Base-by-base conservation (phyloP, 2,329 filamentous ascomycete genomes). In the Cordyceps fumosorosea region DNA sequence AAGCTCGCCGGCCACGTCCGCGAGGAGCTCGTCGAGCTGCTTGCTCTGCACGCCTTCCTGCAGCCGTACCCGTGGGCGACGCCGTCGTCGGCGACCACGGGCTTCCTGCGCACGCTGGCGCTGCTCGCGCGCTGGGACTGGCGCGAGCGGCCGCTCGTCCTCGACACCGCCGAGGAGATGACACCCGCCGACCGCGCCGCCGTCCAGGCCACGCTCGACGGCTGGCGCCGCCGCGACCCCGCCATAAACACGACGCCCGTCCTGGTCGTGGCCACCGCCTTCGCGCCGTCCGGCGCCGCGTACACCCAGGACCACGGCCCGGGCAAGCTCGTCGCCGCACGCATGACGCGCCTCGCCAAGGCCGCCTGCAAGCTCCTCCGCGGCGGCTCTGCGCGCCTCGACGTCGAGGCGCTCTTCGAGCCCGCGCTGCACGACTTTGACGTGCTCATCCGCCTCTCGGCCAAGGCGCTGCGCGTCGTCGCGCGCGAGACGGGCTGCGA, bases 51-150 rank as follows among this genome's bases (percentile, higher is more conserved):
- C 57, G 85, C 86, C 18, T 99, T 98, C 76, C 78, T 95, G 10
- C 85, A 89, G 55, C 89, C 92, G 0, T 87, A 90, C 66, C 92
- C 95, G 0, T 97, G 91, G 89, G 77, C 83, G 44, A 78, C 83
- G 0, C 93, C 96, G 0, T 89, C 89, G 0, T 93, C 88, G 67
- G 81, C 88, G 11, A 86, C 87, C 68, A 88, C 89, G 0, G 95
- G 90, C 5, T 93, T 99, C 71, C 76, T 96, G 32, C 86, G 93
- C 24, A 90, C 90, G 0, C 78, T 99, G 1, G 78, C 88, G 37
- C 89, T 93, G 73, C 80, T 99, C 16, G 86, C 92, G 1, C 83
- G 86, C 48, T 99, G 95, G 92, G 91, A 98, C 72, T 99, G 95
- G 95, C 85, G 90, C 32, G 81, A 87, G 8, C 88, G 92, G 59